Evolutionary conservation across 805 yeast species (phyloP).

Genomic region (Kuraishia floccosa): DNA sequence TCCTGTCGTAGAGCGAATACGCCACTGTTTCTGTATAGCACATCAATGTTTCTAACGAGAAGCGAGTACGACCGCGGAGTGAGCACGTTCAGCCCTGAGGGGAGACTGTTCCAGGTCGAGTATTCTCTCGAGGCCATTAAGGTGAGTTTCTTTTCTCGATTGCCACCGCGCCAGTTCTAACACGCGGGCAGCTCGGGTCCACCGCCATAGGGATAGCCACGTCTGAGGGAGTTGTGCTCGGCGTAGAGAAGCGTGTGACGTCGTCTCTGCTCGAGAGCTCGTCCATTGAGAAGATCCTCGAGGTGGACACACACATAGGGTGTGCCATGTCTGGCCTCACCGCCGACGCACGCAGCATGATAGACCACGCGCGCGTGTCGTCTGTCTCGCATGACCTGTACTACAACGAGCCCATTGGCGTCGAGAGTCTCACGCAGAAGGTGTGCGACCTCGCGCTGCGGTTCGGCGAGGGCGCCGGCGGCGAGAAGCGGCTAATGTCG

Average conservation of each 20-base stretch:
- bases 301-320: slow-evolving; percentile 88
- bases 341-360: slow-evolving; percentile 98
- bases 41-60: slow-evolving; percentile 89
- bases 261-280: slow-evolving; percentile 84
- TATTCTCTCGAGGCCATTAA: slow-evolving; percentile 96
- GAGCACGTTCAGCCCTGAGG: slow-evolving; percentile 97
- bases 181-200: slow-evolving; percentile 51
- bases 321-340: slow-evolving; percentile 99
- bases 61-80: slow-evolving; percentile 99
- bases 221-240: slow-evolving; percentile 89
- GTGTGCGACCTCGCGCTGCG: slow-evolving; percentile 95
- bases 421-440: slow-evolving; percentile 89
- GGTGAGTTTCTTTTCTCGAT: slow-evolving; percentile 19
- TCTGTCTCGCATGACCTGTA: slow-evolving; percentile 81
- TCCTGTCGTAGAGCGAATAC: no score
- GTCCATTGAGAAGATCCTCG: slow-evolving; percentile 92
- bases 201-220: slow-evolving; percentile 97
- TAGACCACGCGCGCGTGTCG: slow-evolving; percentile 92
- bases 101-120: slow-evolving; percentile 95
- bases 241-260: slow-evolving; percentile 95
- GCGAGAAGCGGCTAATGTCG: slow-evolving; percentile 91
- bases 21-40: no score
- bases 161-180: not conserved
- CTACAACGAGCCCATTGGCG: slow-evolving; percentile 86
- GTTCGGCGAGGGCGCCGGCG: slow-evolving; percentile 95